Base-by-base conservation (phyloP, 257 asterid genomes). In the Ajuga chamaepitys region DNA sequence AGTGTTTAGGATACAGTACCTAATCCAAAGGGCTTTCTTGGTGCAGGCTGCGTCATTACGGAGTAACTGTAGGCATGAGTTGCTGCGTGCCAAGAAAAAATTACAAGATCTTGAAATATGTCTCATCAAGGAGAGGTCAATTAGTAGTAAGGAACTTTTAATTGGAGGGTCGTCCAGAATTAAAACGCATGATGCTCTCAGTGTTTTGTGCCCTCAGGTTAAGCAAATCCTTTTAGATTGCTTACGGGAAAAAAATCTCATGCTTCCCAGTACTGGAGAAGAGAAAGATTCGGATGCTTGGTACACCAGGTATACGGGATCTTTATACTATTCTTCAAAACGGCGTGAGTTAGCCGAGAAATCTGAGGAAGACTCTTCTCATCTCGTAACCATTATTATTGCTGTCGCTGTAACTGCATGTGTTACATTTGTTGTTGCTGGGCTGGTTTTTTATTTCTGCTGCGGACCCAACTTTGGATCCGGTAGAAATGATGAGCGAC, bases 41-140 rank as follows among this genome's bases (percentile, higher is more conserved):
- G 63, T 77, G 85, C 94, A 94, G 99, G 97, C 89, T 44, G 91
- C 83, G 64, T 64, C 85, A 37, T 62, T 86, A 56, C 60, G 70
- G 80, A 60, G 70, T 35, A 77, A 79, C 62, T 94, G 99, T 67
- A 75, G 75, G 75, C 77, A 46, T 58, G 96, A 88, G 80, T 69
- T 88, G 53, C 67, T 73, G 41, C 80, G 42, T 41, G 82, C 81
- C 59, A 77, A 74, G 78, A 79, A 67, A 78, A 79, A 77, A 47
- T 63, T 88, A 72, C 77, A 82, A 70, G 82, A 85, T 72, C 68
- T 70, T 40, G 77, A 84, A 25, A 24, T 67, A 67, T 28, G 70
- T 62, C 55, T 67, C 52, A 54, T 26, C 22, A 80, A 76, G 25
- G 83, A 68, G 46, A 26, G 66, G 52, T 73, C 84, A 26, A 66